Evolutionary conservation across 805 yeast species (phyloP).

Genomic region (Barnettozyma californica): DNA sequence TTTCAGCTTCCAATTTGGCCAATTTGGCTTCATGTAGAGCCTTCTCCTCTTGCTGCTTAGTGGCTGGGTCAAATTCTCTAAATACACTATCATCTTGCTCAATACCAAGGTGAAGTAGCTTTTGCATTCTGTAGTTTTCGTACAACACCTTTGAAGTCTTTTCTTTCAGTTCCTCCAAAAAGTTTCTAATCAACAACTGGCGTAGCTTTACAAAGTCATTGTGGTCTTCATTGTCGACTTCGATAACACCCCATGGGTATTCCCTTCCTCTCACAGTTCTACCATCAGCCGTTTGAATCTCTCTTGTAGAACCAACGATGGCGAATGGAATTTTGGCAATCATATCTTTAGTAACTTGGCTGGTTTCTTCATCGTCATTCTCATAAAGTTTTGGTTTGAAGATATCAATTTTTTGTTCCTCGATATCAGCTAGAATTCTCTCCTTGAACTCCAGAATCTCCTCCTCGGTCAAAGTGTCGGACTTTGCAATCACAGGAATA

Average conservation of each 20-base stretch:
- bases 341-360: constrained; percentile 57
- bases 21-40: constrained; percentile 89
- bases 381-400: constrained; percentile 78
- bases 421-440: constrained; percentile 72
- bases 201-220: constrained; percentile 88
- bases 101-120: constrained; percentile 76
- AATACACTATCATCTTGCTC: constrained; percentile 92
- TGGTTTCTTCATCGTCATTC: constrained; percentile 81
- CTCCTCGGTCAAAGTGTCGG: constrained; percentile 86
- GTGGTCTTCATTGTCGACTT: constrained; percentile 90
- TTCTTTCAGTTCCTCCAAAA: constrained; percentile 91
- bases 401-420: constrained; percentile 63
- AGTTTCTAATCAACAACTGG: constrained; percentile 82
- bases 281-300: constrained; percentile 67
- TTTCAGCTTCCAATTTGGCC: constrained; percentile 90
- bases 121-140: constrained; percentile 85
- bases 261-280: constrained; percentile 81
- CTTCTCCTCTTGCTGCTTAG: constrained; percentile 91
- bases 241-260: constrained; percentile 97
- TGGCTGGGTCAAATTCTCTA: constrained; percentile 87
- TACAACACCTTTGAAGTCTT: constrained; percentile 69
- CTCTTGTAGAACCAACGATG: constrained; percentile 81
- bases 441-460: constrained; percentile 75
- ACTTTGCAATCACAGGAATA: constrained; percentile 91
- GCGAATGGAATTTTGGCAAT: constrained; percentile 83